Evolutionary conservation across 352 stramenopile species (phyloP).

Genomic region (Phytopythium ostracodes): DNA sequence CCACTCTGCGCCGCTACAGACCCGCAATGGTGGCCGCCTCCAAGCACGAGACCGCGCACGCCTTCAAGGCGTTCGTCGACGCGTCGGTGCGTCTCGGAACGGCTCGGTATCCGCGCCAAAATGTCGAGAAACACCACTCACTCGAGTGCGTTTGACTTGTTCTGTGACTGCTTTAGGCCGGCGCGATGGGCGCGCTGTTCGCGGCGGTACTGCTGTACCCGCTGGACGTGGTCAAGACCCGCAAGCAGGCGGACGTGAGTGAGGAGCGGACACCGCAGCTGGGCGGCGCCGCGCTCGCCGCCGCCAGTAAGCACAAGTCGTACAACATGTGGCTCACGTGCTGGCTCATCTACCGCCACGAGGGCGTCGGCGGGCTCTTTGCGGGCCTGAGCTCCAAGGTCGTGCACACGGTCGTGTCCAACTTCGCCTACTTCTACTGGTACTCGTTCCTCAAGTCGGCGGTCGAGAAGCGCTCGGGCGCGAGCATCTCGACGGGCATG

Average conservation of each 20-base stretch:
- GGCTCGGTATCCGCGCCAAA: background rate
- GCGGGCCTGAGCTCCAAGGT: slow-evolving; percentile 71
- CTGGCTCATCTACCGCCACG: slow-evolving; percentile 63
- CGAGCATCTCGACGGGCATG: slow-evolving; percentile 50
- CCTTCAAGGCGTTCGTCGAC: slow-evolving; percentile 77
- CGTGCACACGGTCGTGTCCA: slow-evolving; percentile 68
- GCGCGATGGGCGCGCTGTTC: slow-evolving; percentile 74
- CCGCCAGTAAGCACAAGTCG: slow-evolving; percentile 24
- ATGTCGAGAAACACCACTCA: background rate
- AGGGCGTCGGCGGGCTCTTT: slow-evolving; percentile 63
- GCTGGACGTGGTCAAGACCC: slow-evolving; percentile 76
- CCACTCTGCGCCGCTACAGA: background rate
- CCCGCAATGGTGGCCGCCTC: slow-evolving; percentile 6
- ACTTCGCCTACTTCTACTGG: slow-evolving; percentile 87
- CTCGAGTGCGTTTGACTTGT: background rate
- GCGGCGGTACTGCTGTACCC: slow-evolving; percentile 69
- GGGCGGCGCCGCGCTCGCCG: slow-evolving; percentile 17
- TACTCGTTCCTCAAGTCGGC: slow-evolving; percentile 76
- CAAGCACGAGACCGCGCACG: slow-evolving; percentile 22
- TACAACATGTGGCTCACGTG: slow-evolving; percentile 50
- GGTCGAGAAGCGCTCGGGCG: slow-evolving; percentile 43
- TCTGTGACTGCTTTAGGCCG: slow-evolving; percentile 32
- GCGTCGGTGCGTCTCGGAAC: slow-evolving; percentile 46
- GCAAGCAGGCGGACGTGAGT: slow-evolving; percentile 51
- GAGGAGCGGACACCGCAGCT: slow-evolving; percentile 12